Percentiles rank a stretch among this genome's conserved stretches.
Evolutionary conservation across 1,284 basidiomycete genomes (phyloP).

Genomic region (Rhodotorula sp.): DNA sequence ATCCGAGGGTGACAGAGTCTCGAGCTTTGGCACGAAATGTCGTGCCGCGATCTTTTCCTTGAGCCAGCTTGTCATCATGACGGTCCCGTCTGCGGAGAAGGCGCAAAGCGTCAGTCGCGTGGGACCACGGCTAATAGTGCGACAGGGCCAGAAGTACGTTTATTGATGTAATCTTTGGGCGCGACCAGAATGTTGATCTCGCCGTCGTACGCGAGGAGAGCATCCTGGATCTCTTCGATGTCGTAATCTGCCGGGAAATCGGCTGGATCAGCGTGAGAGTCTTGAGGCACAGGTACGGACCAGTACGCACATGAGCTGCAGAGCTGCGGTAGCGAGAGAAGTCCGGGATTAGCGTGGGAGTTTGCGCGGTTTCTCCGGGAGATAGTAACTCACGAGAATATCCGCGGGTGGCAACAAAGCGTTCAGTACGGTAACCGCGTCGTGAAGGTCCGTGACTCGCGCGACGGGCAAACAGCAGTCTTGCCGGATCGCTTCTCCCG

Average conservation of each 20-base stretch:
- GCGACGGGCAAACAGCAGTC: background rate
- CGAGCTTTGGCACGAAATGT: background rate
- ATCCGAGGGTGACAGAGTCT: background rate
- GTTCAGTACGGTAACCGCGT: constrained; percentile 5
- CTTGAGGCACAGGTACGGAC: background rate
- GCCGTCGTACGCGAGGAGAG: constrained; percentile 3
- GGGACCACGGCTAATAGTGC: background rate
- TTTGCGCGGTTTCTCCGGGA: background rate
- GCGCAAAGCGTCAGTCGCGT: background rate
- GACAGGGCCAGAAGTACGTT: background rate
- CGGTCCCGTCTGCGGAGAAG: background rate
- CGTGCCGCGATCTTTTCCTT: background rate
- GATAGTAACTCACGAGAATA: background rate
- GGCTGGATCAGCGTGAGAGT: too few relatives aligned
- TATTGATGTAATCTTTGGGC: background rate
- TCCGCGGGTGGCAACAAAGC: constrained; percentile 1
- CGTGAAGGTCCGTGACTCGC: background rate
- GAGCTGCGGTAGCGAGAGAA: background rate
- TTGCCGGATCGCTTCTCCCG: background rate
- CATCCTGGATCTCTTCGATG: constrained; percentile 12
- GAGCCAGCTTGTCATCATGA: background rate
- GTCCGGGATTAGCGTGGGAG: background rate
- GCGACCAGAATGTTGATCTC: constrained; percentile 7
- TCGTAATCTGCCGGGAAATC: background rate
- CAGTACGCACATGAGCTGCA: background rate